Percentiles rank a stretch among this genome's conserved stretches.
phyloP scores from a whole-genome alignment of 768 basidiomycete species.

The Pulveroboletus frians region DNA sequence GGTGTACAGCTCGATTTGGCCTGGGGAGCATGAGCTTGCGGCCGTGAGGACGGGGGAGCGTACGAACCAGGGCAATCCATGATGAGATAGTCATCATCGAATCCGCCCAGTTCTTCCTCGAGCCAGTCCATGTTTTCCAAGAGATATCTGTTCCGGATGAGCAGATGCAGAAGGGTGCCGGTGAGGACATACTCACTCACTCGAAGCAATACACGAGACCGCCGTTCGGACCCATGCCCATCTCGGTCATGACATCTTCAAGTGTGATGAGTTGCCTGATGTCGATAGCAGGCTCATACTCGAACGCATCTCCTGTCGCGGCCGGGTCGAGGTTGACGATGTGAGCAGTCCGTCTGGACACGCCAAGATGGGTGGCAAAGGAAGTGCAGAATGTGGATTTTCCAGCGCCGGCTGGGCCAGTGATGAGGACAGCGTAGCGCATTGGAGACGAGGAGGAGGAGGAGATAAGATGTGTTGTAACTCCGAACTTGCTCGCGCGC shows the following conservation, averaged over 20 bases:
- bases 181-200: slow-evolving; percentile 62
- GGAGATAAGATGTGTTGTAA: slow-evolving; percentile 24
- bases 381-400: slow-evolving; percentile 92
- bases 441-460: slow-evolving; percentile 34
- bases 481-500: slow-evolving; percentile 20
- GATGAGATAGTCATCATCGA: slow-evolving; percentile 92
- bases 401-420: slow-evolving; percentile 97
- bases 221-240: slow-evolving; percentile 94
- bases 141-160: slow-evolving; percentile 64
- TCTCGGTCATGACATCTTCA: slow-evolving; percentile 93
- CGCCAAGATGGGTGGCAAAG: slow-evolving; percentile 82
- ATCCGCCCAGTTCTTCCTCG: slow-evolving; percentile 91
- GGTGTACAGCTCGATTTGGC: slow-evolving; percentile 98
- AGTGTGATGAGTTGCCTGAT: slow-evolving; percentile 89
- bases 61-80: slow-evolving; percentile 82
- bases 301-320: slow-evolving; percentile 78
- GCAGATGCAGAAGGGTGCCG: not conserved
- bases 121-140: slow-evolving; percentile 98
- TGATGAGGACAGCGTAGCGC: slow-evolving; percentile 86
- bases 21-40: slow-evolving; percentile 35
- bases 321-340: slow-evolving; percentile 98
- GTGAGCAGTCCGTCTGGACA: slow-evolving; percentile 79
- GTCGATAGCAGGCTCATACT: slow-evolving; percentile 89
- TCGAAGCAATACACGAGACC: slow-evolving; percentile 98
- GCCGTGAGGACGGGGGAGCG: not conserved